Evolutionary conservation across 1,139 yeast species (phyloP).

Genomic region (Geotrichum klebahnii): DNA sequence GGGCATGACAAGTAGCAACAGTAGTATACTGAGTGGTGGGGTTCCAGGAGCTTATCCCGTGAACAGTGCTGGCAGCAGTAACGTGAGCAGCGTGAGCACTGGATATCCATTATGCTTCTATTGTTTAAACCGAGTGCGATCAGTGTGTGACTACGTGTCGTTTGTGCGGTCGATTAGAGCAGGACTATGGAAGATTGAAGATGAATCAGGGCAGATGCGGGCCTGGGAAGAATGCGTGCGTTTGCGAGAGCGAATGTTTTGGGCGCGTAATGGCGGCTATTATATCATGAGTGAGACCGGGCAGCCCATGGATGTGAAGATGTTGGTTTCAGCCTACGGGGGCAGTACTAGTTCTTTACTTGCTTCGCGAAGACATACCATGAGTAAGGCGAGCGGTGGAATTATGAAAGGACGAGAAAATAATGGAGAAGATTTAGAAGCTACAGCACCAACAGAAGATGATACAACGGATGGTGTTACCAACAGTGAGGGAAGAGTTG

Average conservation of each 20-base stretch:
- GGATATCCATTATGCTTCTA: constrained; percentile 76
- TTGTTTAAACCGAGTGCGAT: constrained; percentile 74
- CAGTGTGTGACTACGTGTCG: constrained; percentile 74
- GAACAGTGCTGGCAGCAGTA: not conserved
- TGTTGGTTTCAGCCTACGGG: not conserved
- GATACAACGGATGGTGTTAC: too few species aligned
- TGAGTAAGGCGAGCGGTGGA: too few species aligned
- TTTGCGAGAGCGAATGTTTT: constrained; percentile 61
- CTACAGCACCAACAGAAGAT: too few species aligned
- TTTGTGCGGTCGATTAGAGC: constrained; percentile 61
- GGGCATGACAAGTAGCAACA: constrained; percentile 3
- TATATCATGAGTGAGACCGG: constrained; percentile 7
- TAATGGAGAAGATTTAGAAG: too few species aligned
- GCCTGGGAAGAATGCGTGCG: constrained; percentile 59
- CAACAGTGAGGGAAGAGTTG: too few species aligned
- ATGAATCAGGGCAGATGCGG: constrained; percentile 39
- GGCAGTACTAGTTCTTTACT: too few species aligned
- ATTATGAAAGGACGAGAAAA: too few species aligned
- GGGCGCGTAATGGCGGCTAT: constrained; percentile 69
- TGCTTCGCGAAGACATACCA: too few species aligned
- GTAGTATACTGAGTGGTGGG: constrained; percentile 2
- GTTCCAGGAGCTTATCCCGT: not conserved
- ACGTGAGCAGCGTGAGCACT: constrained; percentile 21
- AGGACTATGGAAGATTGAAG: constrained; percentile 50
- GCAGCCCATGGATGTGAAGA: constrained; percentile 9